Evolutionary conservation across 2,329 filamentous ascomycete genomes (phyloP), one percentile per base, ranked within the genome.

Genomic region (Plenodomus tracheiphilus): DNA sequence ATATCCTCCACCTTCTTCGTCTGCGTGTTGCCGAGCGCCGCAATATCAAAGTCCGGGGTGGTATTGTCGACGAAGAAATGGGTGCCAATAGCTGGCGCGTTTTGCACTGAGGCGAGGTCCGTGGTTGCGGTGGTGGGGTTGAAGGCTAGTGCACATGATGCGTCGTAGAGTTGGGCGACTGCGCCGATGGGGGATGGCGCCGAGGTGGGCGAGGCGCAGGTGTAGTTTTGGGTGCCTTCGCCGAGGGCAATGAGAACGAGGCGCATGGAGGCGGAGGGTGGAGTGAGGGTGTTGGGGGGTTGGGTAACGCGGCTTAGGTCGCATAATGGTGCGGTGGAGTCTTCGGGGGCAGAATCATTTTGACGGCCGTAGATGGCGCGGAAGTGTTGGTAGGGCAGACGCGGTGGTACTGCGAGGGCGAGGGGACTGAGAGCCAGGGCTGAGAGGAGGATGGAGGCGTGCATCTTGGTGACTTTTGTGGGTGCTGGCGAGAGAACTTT

Each of bases 11-110:
- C 78, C 76, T 93, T 93, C 60, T 82, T 79, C 62, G 85, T 84
- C 18, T 81, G 82, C 48, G 85, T 79, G 38, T 86, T 87, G 34
- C 89, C 77, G 0, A 77, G 67, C 1, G 81, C 84, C 69, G 88
- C 81, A 54, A 97, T 81, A 73, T 92, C 82, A 78, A 97, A 97
- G 72, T 87, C 87, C 0, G 93, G 88, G 0, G 88, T 90, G 1
- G 83, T 86, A 32, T 72, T 65, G 64, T 87, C 83, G 53, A 77
- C 75, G 80, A 97, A 96, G 81, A 84, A 96, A 77, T 96, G 92
- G 62, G 87, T 79, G 19, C 91, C 91, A 19, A 77, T 64, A 3
- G 73, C 59, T 4, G 71, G 39, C 1, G 57, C 47, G 19, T 59
- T 44, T n/a, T 59, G 48, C 3, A 64, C 54, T 9, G 48, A 32